Evolutionary conservation across 768 basidiomycete genomes (phyloP).

Genomic region (Russula emetica): DNA sequence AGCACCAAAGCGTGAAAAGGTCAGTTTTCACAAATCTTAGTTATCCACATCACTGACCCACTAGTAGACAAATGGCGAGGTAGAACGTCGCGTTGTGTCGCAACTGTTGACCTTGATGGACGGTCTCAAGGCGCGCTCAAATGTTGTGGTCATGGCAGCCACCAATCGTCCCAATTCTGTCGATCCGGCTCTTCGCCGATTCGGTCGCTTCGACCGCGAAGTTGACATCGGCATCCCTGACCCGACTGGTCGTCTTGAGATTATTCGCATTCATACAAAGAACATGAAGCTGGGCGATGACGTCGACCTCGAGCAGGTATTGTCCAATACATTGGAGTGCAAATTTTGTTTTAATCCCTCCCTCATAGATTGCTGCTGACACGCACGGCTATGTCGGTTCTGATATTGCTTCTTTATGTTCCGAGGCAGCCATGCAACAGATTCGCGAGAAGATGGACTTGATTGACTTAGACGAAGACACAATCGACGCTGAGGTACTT

Average conservation of each 20-base stretch:
- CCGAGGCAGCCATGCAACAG: conserved; percentile 99
- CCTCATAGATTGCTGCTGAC: conserved; percentile 85
- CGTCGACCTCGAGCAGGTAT: conserved; percentile 92
- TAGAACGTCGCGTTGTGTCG: conserved; percentile 98
- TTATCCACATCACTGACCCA: conserved; percentile 15
- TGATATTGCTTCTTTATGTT: conserved; percentile 94
- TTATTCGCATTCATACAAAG: conserved; percentile 98
- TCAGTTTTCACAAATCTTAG: conserved; percentile 32
- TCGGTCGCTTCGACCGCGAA: conserved; percentile 99
- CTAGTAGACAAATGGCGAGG: conserved; percentile 92
- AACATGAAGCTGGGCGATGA: conserved; percentile 99
- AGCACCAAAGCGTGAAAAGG: conserved; percentile 99
- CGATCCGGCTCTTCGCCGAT: conserved; percentile 96
- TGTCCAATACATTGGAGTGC: conserved; percentile 13
- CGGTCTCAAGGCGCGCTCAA: conserved; percentile 95
- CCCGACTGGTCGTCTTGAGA: conserved; percentile 97
- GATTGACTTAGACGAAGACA: conserved; percentile 94
- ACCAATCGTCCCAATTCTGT: conserved; percentile 99
- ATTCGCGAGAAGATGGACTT: conserved; percentile 99
- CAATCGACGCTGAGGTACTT: conserved; percentile 98
- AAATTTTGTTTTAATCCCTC: conserved; percentile 19
- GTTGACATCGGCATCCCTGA: conserved; percentile 99
- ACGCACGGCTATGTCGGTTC: conserved; percentile 99
- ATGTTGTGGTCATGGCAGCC: conserved; percentile 99
- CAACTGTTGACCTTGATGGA: conserved; percentile 99